phyloP scores from a whole-genome alignment of 2,329 filamentous ascomycete species.

The Waltergamsia citrina region DNA sequence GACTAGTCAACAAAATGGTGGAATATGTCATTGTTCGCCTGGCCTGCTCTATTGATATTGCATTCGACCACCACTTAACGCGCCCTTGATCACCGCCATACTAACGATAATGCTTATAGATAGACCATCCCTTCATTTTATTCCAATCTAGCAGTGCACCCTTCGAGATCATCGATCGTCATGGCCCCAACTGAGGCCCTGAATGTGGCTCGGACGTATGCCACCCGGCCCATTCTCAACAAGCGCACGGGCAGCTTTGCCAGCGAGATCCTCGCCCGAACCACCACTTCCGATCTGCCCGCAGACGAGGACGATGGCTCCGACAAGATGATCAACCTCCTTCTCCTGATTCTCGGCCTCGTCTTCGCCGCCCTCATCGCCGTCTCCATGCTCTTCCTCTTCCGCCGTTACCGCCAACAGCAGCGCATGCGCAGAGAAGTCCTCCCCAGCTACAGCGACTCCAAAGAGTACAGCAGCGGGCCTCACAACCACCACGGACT shows the following conservation, averaged over 20 bases:
- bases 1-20: too few species aligned
- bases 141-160: not conserved
- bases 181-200: constrained; percentile 3
- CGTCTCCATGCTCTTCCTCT: constrained; percentile 57
- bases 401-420: constrained; percentile 43
- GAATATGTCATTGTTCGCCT: too few species aligned
- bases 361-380: constrained; percentile 63
- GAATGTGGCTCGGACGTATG: too few species aligned
- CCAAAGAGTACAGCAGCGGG: constrained; percentile 30
- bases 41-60: not conserved
- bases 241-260: not conserved
- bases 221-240: constrained; percentile 2
- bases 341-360: constrained; percentile 72
- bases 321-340: constrained; percentile 62
- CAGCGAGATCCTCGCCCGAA: constrained; percentile 4
- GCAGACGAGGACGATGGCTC: constrained; percentile 31
- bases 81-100: not conserved
- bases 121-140: constrained; percentile 5
- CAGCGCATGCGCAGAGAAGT: constrained; percentile 37
- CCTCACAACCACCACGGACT: constrained; percentile 44
- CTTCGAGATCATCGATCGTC: constrained; percentile 2
- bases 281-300: constrained; percentile 2
- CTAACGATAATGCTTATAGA: not conserved
- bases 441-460: constrained; percentile 63
- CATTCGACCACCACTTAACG: not conserved